Percentiles rank a stretch among this genome's conserved stretches.
Conservation (phyloP, 306 rosid species). For the Inga laurina region DNA sequence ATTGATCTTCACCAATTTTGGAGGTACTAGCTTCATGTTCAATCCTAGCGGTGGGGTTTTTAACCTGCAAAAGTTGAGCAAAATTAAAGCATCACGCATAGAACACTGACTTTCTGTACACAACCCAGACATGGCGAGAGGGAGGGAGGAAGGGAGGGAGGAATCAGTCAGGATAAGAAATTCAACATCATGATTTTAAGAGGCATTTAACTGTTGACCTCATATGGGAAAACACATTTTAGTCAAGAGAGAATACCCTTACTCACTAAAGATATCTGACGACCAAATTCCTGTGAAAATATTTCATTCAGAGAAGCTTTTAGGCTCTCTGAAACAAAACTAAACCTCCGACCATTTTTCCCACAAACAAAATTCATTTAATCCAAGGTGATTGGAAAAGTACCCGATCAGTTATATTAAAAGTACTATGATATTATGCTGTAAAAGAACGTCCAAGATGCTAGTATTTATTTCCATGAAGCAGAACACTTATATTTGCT, state of each 20-base stretch:
- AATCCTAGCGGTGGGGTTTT: slow-evolving; percentile 82
- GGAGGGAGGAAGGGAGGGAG: neutral
- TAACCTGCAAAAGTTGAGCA: slow-evolving; percentile 52
- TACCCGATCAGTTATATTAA: neutral
- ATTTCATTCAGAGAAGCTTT: neutral
- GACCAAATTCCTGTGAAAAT: neutral
- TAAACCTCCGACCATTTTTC: neutral
- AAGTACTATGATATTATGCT: neutral
- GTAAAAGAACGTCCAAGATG: neutral
- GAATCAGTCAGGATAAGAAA: neutral
- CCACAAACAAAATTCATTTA: neutral
- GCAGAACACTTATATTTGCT: neutral
- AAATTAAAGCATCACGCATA: neutral
- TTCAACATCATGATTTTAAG: neutral
- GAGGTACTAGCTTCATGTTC: slow-evolving; percentile 98
- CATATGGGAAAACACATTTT: neutral
- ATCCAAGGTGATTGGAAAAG: neutral
- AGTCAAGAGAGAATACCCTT: neutral
- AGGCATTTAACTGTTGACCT: neutral
- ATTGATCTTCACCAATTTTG: slow-evolving; percentile 90
- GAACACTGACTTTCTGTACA: neutral
- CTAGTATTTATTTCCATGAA: neutral
- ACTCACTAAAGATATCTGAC: neutral
- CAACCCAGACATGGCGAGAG: neutral
- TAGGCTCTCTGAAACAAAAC: neutral